Base-by-base conservation (phyloP, 371 early-diverging fungal genomes). In the Mortierella sp. region DNA sequence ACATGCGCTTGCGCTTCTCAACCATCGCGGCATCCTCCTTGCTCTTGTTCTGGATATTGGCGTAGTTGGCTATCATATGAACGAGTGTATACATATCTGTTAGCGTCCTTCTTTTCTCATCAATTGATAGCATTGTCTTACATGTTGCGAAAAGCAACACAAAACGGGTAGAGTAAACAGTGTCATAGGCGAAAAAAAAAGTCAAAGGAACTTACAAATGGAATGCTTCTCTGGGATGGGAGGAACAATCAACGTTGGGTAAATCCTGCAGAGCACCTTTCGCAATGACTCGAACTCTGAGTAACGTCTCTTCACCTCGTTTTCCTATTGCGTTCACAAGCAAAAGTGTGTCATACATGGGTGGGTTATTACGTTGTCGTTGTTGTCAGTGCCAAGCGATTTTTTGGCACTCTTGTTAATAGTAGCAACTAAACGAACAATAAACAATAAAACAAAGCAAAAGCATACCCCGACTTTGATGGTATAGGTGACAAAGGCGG, bases 211-310 rank as follows among this genome's bases (percentile, higher is more conserved):
- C 85, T 90, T 91, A 92, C 94, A 89, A 41, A 99, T 84, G 43
- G 96, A 91, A 88, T 98, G 98, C 89, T 99, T 98, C 76, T 96
- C 97, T 14, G 99, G 99, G 81, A 99, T 97, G 55, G 98, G 98
- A 27, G 99, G 98, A 27, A 98, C 93, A 44, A 97, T 91, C 12
- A 94, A 80, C 3, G 94, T 93, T 24, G 98, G 98, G 84, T 98
- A 95, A 60, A 96, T 91, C 55, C 91, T 88, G 44, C 90, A 88
- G 72, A 99, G 90, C 21, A 93, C 89, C 56, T 89, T 93, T 74
- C 97, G 91, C 72, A 99, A 89, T 21, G 96, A 93, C 83, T 98
- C 98, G 82, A 99, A 99, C 79, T 99, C 99, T 56, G 97, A 97
- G 88, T 99, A 99, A 55, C 99, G 93, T 78, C 97, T 93, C 79